Percentiles rank a stretch among this genome's conserved stretches.
Conservation (phyloP, 495 filamentous ascomycete genomes). For the Penicillium herquei region DNA sequence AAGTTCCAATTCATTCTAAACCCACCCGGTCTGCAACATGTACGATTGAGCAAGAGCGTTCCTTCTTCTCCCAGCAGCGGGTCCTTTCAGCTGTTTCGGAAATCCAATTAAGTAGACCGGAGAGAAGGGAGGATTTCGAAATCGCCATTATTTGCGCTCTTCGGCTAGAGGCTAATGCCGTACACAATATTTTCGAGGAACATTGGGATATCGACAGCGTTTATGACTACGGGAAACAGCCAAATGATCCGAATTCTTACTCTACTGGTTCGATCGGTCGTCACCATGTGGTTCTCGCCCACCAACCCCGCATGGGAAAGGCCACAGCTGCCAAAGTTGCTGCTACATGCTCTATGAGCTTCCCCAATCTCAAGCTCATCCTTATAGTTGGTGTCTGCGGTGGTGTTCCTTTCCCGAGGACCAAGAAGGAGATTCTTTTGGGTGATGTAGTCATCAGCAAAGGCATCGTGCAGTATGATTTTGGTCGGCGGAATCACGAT, state of each 20-base stretch:
- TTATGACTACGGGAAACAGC: neutral
- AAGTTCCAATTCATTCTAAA: too few relatives aligned
- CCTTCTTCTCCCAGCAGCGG: too few relatives aligned
- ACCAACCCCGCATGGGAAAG: constrained; percentile 35
- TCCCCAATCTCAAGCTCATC: constrained; percentile 17
- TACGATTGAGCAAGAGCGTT: too few relatives aligned
- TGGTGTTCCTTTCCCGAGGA: constrained; percentile 17
- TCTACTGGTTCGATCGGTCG: constrained; percentile 33
- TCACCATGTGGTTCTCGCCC: constrained; percentile 36
- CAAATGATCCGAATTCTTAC: constrained; percentile 19
- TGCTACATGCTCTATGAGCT: constrained; percentile 29
- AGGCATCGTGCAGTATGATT: constrained; percentile 37
- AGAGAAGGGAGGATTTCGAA: neutral
- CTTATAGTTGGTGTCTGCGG: constrained; percentile 33
- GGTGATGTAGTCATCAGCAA: constrained; percentile 48
- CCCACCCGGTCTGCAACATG: too few relatives aligned
- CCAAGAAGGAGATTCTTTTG: constrained; percentile 27
- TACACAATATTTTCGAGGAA: neutral
- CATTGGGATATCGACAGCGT: neutral
- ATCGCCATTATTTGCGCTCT: neutral
- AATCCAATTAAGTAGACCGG: neutral
- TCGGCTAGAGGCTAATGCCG: neutral
- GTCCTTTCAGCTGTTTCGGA: neutral
- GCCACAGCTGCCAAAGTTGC: constrained; percentile 28
- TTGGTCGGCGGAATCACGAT: constrained; percentile 30